A percentile compares a stretch with the other conserved stretches of the same genome.
These are phyloP conservation scores for Fusarium duplospermum DNA, from an alignment of 2,329 filamentous ascomycete genomes.

Conservation along the genomic window DNA sequence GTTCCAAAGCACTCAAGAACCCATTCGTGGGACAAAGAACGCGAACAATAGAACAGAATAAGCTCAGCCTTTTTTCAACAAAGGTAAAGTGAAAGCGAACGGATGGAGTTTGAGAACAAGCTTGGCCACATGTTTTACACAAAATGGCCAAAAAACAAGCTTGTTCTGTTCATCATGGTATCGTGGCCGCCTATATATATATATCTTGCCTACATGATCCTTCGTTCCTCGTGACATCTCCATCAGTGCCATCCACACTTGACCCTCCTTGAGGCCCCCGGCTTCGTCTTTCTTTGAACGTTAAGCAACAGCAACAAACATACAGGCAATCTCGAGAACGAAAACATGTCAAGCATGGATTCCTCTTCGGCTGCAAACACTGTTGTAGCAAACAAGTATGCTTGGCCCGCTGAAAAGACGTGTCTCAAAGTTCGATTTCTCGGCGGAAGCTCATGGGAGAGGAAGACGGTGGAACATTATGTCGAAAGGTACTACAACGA, in stretches of 20 bases:
- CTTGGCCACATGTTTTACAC: not conserved
- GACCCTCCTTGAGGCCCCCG: not conserved
- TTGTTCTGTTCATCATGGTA: not conserved
- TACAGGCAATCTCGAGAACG: not conserved
- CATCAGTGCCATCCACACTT: not conserved
- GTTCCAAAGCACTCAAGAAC: not conserved
- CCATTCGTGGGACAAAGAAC: not conserved
- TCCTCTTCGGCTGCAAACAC: not conserved
- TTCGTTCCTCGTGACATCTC: not conserved
- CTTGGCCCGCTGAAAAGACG: not conserved
- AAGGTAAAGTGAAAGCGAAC: not conserved
- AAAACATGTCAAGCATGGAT: not conserved
- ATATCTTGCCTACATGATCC: not conserved
- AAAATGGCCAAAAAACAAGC: not conserved
- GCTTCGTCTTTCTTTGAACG: not conserved
- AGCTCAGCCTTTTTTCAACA: not conserved
- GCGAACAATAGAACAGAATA: not conserved
- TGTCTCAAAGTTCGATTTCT: not conserved
- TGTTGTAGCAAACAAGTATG: not conserved
- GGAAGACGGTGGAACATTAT: not conserved
- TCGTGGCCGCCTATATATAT: not conserved
- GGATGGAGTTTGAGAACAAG: not conserved
- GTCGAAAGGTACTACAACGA: not conserved
- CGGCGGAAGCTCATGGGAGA: not conserved
- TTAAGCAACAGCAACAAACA: not conserved